Percentiles rank a stretch among this genome's conserved stretches.
Conservation (phyloP, 1,284 basidiomycete species). For the Sanghuangporus sanghuang region DNA sequence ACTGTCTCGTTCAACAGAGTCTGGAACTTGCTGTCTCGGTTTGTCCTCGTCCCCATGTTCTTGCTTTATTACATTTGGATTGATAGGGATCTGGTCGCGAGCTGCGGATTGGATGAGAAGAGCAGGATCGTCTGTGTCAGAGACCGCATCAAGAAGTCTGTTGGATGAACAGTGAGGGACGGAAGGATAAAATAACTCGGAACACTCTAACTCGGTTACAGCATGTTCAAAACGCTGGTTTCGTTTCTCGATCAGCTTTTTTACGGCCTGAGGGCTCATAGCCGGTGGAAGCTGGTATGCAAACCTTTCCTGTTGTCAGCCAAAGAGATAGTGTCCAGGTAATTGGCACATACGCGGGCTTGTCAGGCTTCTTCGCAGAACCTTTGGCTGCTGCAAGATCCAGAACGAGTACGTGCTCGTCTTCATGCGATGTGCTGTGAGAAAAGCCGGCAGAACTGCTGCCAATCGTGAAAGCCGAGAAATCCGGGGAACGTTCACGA, state of each 20-base stretch:
- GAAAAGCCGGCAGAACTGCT: conserved; percentile 9
- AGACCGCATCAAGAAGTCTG: conserved; percentile 60
- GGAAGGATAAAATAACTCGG: background rate
- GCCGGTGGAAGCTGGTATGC: conserved; percentile 41
- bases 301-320: conserved; percentile 29
- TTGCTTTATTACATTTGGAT: conserved; percentile 29
- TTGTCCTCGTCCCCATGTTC: background rate
- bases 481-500: conserved; percentile 34
- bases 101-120: conserved; percentile 60
- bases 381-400: conserved; percentile 62
- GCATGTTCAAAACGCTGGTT: conserved; percentile 65
- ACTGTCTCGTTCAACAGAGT: conserved; percentile 47
- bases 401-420: conserved; percentile 68
- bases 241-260: conserved; percentile 69
- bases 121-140: conserved; percentile 54
- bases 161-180: background rate
- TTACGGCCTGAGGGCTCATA: conserved; percentile 52
- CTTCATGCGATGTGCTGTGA: conserved; percentile 26
- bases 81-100: conserved; percentile 62
- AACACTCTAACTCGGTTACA: conserved; percentile 65
- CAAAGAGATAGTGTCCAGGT: background rate
- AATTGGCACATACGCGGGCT: conserved; percentile 24
- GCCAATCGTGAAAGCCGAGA: conserved; percentile 25
- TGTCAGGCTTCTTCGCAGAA: conserved; percentile 31
- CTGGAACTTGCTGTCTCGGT: conserved; percentile 32